phyloP scores from a whole-genome alignment of 2,329 filamentous ascomycete genomes.

The Ceratocystis eucalypticola region DNA sequence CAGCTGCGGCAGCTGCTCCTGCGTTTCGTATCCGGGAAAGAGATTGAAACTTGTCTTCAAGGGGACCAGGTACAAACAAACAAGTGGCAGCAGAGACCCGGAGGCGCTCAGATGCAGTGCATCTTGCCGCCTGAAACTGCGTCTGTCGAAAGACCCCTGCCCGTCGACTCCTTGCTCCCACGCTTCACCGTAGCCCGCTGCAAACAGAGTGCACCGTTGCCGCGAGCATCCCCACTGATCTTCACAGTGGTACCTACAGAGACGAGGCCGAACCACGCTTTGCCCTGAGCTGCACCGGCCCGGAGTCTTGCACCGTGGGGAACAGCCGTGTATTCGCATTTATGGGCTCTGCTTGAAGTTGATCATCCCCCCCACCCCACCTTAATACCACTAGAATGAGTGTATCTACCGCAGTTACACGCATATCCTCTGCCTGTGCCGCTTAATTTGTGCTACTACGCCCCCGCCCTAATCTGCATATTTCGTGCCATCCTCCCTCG shows the following conservation, averaged over 20 bases:
- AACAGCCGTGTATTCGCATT: conserved; percentile 14
- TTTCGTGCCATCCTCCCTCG: conserved; percentile 28
- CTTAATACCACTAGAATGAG: background rate
- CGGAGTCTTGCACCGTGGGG: conserved; percentile 8
- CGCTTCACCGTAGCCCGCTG: background rate
- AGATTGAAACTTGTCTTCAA: conserved; percentile 5
- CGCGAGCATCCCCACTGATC: conserved; percentile 5
- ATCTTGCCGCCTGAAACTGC: background rate
- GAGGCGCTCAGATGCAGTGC: background rate
- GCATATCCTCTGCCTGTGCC: background rate
- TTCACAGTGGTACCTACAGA: background rate
- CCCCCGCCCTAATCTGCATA: background rate
- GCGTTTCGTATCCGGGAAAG: background rate
- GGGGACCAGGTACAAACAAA: background rate
- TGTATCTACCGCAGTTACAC: background rate
- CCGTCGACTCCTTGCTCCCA: background rate
- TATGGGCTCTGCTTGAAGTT: conserved; percentile 10
- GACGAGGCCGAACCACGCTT: background rate
- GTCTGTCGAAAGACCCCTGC: background rate
- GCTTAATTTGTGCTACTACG: background rate
- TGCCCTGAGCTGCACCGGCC: conserved; percentile 9
- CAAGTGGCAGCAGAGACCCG: background rate
- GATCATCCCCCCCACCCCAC: background rate
- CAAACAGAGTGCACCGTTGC: conserved; percentile 14
- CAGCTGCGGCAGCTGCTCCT: background rate